Conservation (phyloP, 2,329 filamentous ascomycete species). For the Fusarium kyushuense region DNA sequence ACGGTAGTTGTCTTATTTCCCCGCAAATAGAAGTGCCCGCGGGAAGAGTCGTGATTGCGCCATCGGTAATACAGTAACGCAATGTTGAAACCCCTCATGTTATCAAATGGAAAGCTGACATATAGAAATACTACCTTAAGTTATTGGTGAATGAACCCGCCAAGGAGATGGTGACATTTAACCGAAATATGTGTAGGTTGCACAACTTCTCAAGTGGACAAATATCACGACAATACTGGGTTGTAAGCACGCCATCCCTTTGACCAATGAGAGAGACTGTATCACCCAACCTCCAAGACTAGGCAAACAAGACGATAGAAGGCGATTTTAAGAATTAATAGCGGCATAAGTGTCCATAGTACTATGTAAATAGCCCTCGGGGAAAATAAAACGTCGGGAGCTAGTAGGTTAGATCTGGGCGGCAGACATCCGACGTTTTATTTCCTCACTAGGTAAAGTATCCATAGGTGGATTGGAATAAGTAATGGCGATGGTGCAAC, state of each 20-base stretch:
- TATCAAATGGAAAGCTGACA: background rate
- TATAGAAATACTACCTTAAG: background rate
- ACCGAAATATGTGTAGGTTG: background rate
- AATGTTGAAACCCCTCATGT: background rate
- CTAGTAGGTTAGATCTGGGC: background rate
- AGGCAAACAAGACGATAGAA: background rate
- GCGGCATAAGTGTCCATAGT: background rate
- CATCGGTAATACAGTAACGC: background rate
- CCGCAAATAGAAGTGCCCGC: background rate
- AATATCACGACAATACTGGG: background rate
- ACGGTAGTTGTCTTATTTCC: background rate
- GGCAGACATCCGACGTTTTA: background rate
- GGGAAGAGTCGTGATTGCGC: background rate
- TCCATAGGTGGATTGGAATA: background rate
- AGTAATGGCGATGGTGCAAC: background rate
- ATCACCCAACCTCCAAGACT: background rate
- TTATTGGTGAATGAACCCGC: background rate
- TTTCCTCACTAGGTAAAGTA: background rate
- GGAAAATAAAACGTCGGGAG: background rate
- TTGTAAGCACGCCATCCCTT: background rate
- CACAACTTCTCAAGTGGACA: background rate
- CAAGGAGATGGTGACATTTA: background rate
- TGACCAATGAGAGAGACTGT: background rate
- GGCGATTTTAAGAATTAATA: background rate
- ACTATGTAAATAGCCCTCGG: no score